Conservation (phyloP, 768 basidiomycete species). For the Trametes meyenii region DNA sequence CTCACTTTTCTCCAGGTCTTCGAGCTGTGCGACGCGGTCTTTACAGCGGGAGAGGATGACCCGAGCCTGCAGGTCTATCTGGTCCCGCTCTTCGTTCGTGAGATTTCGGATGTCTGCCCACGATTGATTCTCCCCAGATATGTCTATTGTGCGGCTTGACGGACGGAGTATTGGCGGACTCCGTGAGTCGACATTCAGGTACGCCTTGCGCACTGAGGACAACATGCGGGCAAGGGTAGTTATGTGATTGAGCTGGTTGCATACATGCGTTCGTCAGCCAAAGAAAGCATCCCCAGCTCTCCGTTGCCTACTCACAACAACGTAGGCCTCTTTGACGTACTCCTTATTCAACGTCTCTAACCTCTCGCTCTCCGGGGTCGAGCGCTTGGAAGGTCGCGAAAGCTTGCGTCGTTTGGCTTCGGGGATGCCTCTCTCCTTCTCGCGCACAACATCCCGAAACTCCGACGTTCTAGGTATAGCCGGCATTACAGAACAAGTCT, state of each 20-base stretch:
- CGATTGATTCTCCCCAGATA: slow-evolving; percentile 46
- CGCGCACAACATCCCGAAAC: slow-evolving; percentile 55
- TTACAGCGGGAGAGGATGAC: slow-evolving; percentile 85
- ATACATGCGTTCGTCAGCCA: not conserved
- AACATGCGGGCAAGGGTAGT: slow-evolving; percentile 73
- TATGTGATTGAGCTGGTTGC: slow-evolving; percentile 72
- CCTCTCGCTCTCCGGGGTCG: slow-evolving; percentile 39
- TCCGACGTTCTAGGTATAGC: slow-evolving; percentile 62
- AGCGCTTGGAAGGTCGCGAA: slow-evolving; percentile 33
- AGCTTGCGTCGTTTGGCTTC: slow-evolving; percentile 57
- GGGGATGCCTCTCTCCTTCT: slow-evolving; percentile 46
- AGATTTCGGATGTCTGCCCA: slow-evolving; percentile 74
- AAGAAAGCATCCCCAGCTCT: not conserved
- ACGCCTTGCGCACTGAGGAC: slow-evolving; percentile 76
- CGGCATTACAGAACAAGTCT: slow-evolving; percentile 45
- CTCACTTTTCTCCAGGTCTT: slow-evolving; percentile 86
- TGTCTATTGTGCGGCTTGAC: slow-evolving; percentile 55
- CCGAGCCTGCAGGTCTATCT: slow-evolving; percentile 91
- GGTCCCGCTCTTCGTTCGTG: slow-evolving; percentile 90
- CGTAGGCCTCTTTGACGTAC: slow-evolving; percentile 77
- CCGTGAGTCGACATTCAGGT: slow-evolving; percentile 77
- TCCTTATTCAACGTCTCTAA: slow-evolving; percentile 55
- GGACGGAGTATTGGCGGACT: slow-evolving; percentile 54
- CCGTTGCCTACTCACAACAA: slow-evolving; percentile 49
- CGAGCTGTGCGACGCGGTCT: slow-evolving; percentile 86